A percentile compares a stretch with the other conserved stretches of the same genome.
Evolutionary conservation across 805 yeast genomes (phyloP).

Genomic region (Saturnispora kantuleensis): DNA sequence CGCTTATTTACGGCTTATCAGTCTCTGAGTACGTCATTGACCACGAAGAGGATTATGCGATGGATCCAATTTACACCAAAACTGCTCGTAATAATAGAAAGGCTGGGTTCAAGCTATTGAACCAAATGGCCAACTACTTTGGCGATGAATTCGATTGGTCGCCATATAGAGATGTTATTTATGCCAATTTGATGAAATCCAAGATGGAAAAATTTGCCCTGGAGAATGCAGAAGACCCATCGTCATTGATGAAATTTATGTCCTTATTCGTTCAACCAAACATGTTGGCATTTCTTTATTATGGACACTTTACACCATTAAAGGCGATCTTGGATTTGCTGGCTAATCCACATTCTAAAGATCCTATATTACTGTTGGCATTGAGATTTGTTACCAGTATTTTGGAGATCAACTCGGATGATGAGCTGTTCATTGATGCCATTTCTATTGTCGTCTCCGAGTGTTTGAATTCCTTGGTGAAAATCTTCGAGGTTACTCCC

Average conservation of each 20-base stretch:
- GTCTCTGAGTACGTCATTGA: slow-evolving; percentile 39
- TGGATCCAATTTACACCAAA: slow-evolving; percentile 27
- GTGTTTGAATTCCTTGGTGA: slow-evolving; percentile 42
- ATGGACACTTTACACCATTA: slow-evolving; percentile 47
- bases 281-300: slow-evolving; percentile 41
- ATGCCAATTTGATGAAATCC: slow-evolving; percentile 46
- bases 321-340: slow-evolving; percentile 47
- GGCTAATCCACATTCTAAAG: slow-evolving; percentile 50
- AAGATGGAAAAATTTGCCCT: slow-evolving; percentile 57
- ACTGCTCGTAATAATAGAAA: slow-evolving; percentile 54
- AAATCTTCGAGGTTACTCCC: slow-evolving; percentile 32
- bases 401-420: slow-evolving; percentile 30
- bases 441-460: slow-evolving; percentile 50
- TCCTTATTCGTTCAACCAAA: slow-evolving; percentile 43
- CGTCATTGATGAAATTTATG: slow-evolving; percentile 62
- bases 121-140: slow-evolving; percentile 42
- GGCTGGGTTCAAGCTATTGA: slow-evolving; percentile 55
- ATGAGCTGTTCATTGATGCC: slow-evolving; percentile 36
- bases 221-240: slow-evolving; percentile 77
- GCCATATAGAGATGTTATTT: slow-evolving; percentile 40
- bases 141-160: slow-evolving; percentile 50
- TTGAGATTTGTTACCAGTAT: slow-evolving; percentile 45
- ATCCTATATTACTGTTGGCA: slow-evolving; percentile 46
- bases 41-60: slow-evolving; percentile 12
- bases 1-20: slow-evolving; percentile 46